phyloP scores from a whole-genome alignment of 75 land plant species.

The Picea sitchensis region DNA sequence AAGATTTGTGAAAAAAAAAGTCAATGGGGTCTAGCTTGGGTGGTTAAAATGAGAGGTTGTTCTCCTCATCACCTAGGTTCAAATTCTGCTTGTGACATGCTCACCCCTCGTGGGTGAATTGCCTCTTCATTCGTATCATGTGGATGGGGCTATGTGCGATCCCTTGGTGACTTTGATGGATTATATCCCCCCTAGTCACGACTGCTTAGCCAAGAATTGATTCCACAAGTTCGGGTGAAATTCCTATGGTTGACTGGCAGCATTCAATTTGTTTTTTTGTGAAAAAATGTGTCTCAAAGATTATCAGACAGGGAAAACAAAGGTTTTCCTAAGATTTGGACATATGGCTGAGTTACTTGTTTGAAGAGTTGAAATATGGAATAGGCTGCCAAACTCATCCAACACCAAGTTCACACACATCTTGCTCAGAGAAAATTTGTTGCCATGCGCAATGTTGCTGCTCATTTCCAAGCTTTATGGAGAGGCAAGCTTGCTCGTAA shows the following conservation, averaged over 20 bases:
- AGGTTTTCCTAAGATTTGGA: constrained; percentile 81
- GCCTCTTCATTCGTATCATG: too few relatives aligned
- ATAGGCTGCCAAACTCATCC: constrained; percentile 62
- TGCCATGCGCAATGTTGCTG: constrained; percentile 45
- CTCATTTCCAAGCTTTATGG: constrained; percentile 48
- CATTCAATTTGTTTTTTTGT: too few relatives aligned
- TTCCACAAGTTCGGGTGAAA: too few relatives aligned
- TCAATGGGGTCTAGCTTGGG: constrained; percentile 51
- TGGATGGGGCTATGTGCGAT: too few relatives aligned
- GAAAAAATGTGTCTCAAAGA: neutral
- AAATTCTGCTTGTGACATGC: too few relatives aligned
- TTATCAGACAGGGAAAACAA: constrained; percentile 74
- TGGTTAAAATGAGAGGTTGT: constrained; percentile 35
- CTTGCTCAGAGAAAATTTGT: constrained; percentile 48
- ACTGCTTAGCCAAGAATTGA: too few relatives aligned
- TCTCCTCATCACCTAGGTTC: too few relatives aligned
- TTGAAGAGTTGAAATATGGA: constrained; percentile 57
- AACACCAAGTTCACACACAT: constrained; percentile 57
- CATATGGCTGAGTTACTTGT: constrained; percentile 88
- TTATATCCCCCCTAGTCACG: too few relatives aligned
- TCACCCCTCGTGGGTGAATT: too few relatives aligned
- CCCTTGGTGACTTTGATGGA: too few relatives aligned
- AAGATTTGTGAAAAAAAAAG: constrained; percentile 62
- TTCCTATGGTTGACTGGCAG: too few relatives aligned
- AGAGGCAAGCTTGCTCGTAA: constrained; percentile 43